A percentile compares a stretch with the other conserved stretches of the same genome.
Evolutionary conservation across 2,329 filamentous ascomycete genomes (phyloP).

Genomic region (Fusarium haematococcum): DNA sequence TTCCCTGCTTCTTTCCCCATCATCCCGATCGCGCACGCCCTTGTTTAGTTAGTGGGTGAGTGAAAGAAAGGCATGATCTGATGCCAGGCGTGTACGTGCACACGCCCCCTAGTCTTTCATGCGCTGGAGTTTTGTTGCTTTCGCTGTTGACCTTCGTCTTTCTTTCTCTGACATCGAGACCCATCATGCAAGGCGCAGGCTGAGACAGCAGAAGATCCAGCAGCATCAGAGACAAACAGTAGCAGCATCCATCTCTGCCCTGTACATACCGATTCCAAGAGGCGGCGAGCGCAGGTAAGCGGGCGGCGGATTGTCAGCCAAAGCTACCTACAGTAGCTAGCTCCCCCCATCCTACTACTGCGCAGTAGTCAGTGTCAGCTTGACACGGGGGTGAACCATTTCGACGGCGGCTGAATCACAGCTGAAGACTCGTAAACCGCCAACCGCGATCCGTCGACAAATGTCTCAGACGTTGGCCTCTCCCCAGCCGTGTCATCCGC

Average conservation of each 20-base stretch:
- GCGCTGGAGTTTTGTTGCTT: neutral
- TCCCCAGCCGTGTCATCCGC: neutral
- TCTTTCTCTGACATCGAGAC: neutral
- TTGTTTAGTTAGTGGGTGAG: neutral
- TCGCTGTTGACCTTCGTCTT: neutral
- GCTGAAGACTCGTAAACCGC: neutral
- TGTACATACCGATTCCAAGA: neutral
- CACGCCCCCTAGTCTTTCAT: neutral
- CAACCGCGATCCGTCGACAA: neutral
- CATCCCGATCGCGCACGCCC: slow-evolving; percentile 9
- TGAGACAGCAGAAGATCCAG: neutral
- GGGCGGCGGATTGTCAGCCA: neutral
- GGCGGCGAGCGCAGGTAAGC: neutral
- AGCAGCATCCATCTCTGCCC: neutral
- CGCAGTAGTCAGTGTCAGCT: neutral
- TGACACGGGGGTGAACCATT: neutral
- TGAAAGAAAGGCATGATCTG: slow-evolving; percentile 14
- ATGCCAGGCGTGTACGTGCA: neutral
- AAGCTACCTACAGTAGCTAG: neutral
- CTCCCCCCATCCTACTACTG: neutral
- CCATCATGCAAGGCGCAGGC: neutral
- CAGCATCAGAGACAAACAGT: neutral
- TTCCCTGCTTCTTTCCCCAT: neutral
- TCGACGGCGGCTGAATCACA: neutral
- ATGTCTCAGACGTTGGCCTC: neutral